A percentile compares a stretch with the other conserved stretches of the same genome.
These are phyloP conservation scores for Austroboletus eburneus DNA, from an alignment of 768 basidiomycete species.

Conservation along the genomic window DNA sequence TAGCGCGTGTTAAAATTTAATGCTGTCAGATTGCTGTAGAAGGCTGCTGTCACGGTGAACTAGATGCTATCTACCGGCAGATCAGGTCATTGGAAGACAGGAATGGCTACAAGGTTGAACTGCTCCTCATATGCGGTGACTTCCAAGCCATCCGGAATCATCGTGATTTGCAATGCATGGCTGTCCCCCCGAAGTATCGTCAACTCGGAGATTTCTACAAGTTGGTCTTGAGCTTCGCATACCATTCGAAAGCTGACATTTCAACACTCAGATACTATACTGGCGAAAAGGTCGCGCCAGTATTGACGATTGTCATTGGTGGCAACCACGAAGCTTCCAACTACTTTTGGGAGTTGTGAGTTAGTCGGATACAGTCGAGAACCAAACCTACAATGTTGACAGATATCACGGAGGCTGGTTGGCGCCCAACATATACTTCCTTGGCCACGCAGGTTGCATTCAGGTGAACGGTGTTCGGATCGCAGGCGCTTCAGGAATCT, in stretches of 20 bases:
- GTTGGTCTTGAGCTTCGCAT: slow-evolving; percentile 33
- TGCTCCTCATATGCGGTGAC: slow-evolving; percentile 92
- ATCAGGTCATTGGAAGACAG: slow-evolving; percentile 58
- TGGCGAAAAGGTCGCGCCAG: slow-evolving; percentile 73
- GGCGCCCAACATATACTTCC: slow-evolving; percentile 93
- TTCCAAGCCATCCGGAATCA: slow-evolving; percentile 90
- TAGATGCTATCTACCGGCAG: slow-evolving; percentile 81
- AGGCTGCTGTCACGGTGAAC: slow-evolving; percentile 93
- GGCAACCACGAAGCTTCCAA: slow-evolving; percentile 98
- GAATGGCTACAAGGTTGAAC: slow-evolving; percentile 68
- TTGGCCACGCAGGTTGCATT: slow-evolving; percentile 88
- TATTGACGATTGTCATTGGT: slow-evolving; percentile 91
- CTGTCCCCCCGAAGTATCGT: slow-evolving; percentile 87
- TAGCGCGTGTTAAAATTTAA: slow-evolving; percentile 2
- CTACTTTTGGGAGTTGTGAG: slow-evolving; percentile 94
- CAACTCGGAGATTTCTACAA: slow-evolving; percentile 80
- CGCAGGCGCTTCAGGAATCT: slow-evolving; percentile 91
- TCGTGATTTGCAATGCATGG: slow-evolving; percentile 84
- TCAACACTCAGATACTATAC: slow-evolving; percentile 69
- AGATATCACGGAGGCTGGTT: slow-evolving; percentile 98
- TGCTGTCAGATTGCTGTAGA: slow-evolving; percentile 72
- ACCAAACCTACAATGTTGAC: slow-evolving; percentile 4
- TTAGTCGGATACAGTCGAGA: slow-evolving; percentile 4
- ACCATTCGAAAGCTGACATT: background rate
- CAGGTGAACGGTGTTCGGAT: slow-evolving; percentile 85